A percentile compares a stretch with the other conserved stretches of the same genome.
Conservation (phyloP, 2,329 filamentous ascomycete genomes). For the Scytalidium lignicola region DNA sequence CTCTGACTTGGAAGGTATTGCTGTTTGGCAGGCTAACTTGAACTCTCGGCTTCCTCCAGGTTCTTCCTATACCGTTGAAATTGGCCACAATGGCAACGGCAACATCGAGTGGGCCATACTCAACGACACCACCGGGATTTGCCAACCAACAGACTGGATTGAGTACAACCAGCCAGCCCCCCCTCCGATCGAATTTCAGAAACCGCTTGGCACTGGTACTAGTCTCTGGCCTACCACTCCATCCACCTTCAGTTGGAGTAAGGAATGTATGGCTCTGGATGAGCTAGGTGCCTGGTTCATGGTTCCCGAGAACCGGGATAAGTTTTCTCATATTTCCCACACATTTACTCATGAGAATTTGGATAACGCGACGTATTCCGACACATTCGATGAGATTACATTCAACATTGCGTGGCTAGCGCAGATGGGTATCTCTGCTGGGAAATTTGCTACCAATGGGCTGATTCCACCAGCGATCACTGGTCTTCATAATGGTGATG, state of each 20-base stretch:
- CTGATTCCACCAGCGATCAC: conserved; percentile 60
- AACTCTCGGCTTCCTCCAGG: conserved; percentile 41
- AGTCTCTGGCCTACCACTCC: conserved; percentile 38
- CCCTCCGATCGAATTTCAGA: conserved; percentile 37
- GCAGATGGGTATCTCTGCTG: conserved; percentile 44
- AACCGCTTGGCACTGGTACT: conserved; percentile 43
- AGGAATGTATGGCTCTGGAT: conserved; percentile 42
- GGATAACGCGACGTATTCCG: conserved; percentile 54
- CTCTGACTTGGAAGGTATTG: conserved; percentile 38
- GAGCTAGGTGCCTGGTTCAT: conserved; percentile 46
- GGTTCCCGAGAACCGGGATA: conserved; percentile 38
- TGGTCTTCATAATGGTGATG: conserved; percentile 59
- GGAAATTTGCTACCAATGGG: conserved; percentile 45
- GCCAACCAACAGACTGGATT: conserved; percentile 21
- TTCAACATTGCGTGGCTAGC: conserved; percentile 56
- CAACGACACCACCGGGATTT: background rate
- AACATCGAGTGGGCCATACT: conserved; percentile 32
- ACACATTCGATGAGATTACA: conserved; percentile 50
- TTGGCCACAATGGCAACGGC: conserved; percentile 49
- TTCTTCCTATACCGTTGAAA: conserved; percentile 44
- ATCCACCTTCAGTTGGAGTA: conserved; percentile 8
- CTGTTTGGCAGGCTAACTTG: conserved; percentile 34
- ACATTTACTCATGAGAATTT: conserved; percentile 55
- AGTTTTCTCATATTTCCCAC: conserved; percentile 53
- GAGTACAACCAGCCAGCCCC: conserved; percentile 35